Evolutionary conservation across 1,284 basidiomycete species (phyloP), one percentile per base, ranked within the genome.

Genomic region (Exobasidium cylindrosporum): DNA sequence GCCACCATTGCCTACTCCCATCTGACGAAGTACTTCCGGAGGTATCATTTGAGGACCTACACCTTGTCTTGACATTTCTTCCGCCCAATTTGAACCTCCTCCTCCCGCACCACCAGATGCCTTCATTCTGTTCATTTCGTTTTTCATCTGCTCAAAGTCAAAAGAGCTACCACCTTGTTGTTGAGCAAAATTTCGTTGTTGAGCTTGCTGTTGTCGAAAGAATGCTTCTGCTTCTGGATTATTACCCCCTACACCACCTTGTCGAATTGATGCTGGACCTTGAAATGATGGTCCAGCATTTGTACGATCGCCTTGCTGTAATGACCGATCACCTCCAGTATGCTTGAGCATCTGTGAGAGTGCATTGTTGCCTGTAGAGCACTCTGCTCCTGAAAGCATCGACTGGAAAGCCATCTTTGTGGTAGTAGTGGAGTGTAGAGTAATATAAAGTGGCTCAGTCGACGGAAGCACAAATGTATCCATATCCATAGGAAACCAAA

Each of bases 261-360:
- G 47, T 50, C 67, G 60, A 66, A 72, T 55, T 64, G 63, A 60
- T 66, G 68, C 21, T 64, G 63, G 23, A 61, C 55, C 29, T 21
- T 21, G 26, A 4, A 24, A 6, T 35, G 71, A 63, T 45, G 64
- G 64, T 1, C 61, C 65, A n/a, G 64, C 60, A 26, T 64, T 60
- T 30, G 69, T 72, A 11, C 71, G 68, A 60, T 74, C 72, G 24
- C 70, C 77, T 61, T 78, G 74, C 62, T 94, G 91, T 35, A 96
- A 81, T 75, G 90, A 92, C 60, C 89, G 87, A 82, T 97, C 94
- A 2, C 87, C 87, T 66, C 93, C 91, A 3, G 92, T 87, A 72
- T 96, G 90, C 81, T 97, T 97, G 63, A 95, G 84, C 47, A 97
- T 88, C 74, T 92, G 89, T 21, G 90, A 87, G 31, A 98, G 84